phyloP scores from a whole-genome alignment of 2,329 filamentous ascomycete genomes.

The Botrytis fabae region DNA sequence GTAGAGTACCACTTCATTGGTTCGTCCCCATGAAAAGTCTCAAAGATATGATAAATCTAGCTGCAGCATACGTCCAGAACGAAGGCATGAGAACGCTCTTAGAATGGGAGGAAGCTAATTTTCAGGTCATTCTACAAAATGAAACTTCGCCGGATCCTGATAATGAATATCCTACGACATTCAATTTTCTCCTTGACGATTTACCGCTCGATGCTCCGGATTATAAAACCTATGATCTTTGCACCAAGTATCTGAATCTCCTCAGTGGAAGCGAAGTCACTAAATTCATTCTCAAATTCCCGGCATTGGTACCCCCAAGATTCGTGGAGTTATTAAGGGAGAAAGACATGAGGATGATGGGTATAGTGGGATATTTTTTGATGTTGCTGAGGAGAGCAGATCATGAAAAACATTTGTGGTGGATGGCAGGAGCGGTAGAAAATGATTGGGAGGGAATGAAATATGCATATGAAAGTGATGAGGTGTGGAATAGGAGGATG shows the following conservation, averaged over 20 bases:
- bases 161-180: not conserved
- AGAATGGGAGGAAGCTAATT: not conserved
- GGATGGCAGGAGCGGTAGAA: slow-evolving; percentile 1
- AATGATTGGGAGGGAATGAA: slow-evolving; percentile 10
- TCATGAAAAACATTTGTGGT: slow-evolving; percentile 2
- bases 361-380: slow-evolving; percentile 16
- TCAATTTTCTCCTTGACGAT: slow-evolving; percentile 12
- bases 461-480: not conserved
- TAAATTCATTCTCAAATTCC: slow-evolving; percentile 6
- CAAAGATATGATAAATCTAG: slow-evolving; percentile 8
- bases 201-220: not conserved
- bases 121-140: not conserved
- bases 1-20: slow-evolving; percentile 12
- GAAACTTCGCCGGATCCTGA: not conserved
- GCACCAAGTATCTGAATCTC: not conserved
- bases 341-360: slow-evolving; percentile 1
- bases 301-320: not conserved
- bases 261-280: not conserved
- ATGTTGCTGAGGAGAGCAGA: slow-evolving; percentile 10
- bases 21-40: slow-evolving; percentile 4
- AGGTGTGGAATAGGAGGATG: not conserved
- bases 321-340: slow-evolving; percentile 2
- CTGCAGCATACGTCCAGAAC: not conserved
- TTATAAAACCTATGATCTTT: slow-evolving; percentile 2
- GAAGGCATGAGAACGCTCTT: slow-evolving; percentile 3